Evolutionary conservation across 768 basidiomycete species (phyloP).

Genomic region (Panus rudis): DNA sequence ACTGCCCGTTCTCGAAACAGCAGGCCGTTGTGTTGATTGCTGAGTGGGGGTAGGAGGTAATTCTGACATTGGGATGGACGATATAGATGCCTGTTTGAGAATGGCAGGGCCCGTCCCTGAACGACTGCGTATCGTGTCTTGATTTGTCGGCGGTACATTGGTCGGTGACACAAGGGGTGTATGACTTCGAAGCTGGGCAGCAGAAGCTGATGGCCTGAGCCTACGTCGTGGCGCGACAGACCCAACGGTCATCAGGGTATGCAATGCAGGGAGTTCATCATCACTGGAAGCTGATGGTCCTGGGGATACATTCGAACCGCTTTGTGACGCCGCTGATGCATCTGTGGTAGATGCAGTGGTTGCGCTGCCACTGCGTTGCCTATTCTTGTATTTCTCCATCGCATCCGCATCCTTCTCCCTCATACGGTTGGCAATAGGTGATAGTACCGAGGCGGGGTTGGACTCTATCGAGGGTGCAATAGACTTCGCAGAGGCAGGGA

Average conservation of each 20-base stretch:
- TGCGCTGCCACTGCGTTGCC: slow-evolving; percentile 78
- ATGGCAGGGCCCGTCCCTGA: slow-evolving; percentile 61
- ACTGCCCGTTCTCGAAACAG: slow-evolving; percentile 43
- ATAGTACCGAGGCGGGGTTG: slow-evolving; percentile 45
- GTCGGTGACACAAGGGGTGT: slow-evolving; percentile 29
- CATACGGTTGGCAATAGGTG: slow-evolving; percentile 76
- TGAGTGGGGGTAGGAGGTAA: slow-evolving; percentile 30
- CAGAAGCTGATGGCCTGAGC: slow-evolving; percentile 69
- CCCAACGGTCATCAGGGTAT: slow-evolving; percentile 42
- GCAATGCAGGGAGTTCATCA: slow-evolving; percentile 25
- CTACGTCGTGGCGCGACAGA: slow-evolving; percentile 50
- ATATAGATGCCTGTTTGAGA: slow-evolving; percentile 23
- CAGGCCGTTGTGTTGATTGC: slow-evolving; percentile 24
- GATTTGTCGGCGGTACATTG: slow-evolving; percentile 24
- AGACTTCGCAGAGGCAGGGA: slow-evolving; percentile 24
- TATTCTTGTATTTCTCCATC: slow-evolving; percentile 77
- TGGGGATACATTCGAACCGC: slow-evolving; percentile 39
- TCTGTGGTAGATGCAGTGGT: slow-evolving; percentile 68
- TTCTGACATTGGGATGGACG: slow-evolving; percentile 6
- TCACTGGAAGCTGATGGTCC: slow-evolving; percentile 50
- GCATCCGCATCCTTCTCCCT: slow-evolving; percentile 81
- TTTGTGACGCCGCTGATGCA: slow-evolving; percentile 59
- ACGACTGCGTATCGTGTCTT: slow-evolving; percentile 43
- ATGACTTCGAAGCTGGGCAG: slow-evolving; percentile 61
- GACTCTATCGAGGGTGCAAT: slow-evolving; percentile 19